phyloP scores from a whole-genome alignment of 2,329 filamentous ascomycete species.

The Aphanocladium album region DNA sequence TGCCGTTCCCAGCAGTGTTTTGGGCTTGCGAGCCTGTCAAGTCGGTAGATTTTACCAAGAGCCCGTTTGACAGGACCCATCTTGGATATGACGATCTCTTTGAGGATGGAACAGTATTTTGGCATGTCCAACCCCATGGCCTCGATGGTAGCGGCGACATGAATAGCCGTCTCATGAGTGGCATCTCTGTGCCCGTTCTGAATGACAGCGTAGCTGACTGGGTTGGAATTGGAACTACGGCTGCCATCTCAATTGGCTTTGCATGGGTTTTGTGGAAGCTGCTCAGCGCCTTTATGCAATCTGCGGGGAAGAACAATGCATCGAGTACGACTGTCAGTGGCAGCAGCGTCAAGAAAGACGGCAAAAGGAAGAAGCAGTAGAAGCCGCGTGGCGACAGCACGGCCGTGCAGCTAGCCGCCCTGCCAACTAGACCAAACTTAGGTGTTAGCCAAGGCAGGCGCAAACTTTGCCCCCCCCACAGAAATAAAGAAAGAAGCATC shows the following conservation, averaged over 20 bases:
- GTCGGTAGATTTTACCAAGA: constrained; percentile 63
- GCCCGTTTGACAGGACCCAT: constrained; percentile 79
- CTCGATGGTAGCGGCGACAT: constrained; percentile 21
- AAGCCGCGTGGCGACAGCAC: not conserved
- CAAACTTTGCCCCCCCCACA: not conserved
- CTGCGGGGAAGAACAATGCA: not conserved
- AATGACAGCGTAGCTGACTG: constrained; percentile 45
- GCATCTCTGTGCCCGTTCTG: constrained; percentile 61
- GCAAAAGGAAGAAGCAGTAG: constrained; percentile 22
- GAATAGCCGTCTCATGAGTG: constrained; percentile 42
- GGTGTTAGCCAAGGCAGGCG: not conserved
- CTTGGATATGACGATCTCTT: constrained; percentile 86
- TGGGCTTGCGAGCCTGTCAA: constrained; percentile 76
- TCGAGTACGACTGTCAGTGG: not conserved
- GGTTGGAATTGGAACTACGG: constrained; percentile 52
- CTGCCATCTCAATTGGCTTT: constrained; percentile 58
- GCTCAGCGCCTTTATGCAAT: constrained; percentile 26
- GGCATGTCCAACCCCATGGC: constrained; percentile 60
- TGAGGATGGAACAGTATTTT: constrained; percentile 71
- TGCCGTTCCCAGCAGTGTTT: constrained; percentile 81
- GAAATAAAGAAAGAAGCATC: not conserved
- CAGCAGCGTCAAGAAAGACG: not conserved
- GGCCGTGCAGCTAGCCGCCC: not conserved
- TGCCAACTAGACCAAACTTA: not conserved
- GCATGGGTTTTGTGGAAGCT: constrained; percentile 65